These are phyloP conservation scores for Calonectria henricotiae DNA, from an alignment of 2,329 filamentous ascomycete species.

Conservation along the genomic window DNA sequence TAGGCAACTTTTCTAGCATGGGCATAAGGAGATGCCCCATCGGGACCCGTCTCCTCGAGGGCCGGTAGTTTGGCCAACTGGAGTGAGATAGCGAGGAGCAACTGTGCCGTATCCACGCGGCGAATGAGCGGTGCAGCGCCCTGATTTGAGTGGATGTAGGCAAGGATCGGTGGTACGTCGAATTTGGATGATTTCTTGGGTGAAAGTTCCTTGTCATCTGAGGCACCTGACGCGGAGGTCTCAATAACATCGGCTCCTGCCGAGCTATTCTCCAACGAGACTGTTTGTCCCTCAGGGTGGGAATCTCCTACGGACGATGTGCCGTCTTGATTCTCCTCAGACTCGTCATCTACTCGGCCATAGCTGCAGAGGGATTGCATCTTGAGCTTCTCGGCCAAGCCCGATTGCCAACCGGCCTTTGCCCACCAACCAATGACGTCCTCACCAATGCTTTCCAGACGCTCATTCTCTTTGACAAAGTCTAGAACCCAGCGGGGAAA, in stretches of 20 bases:
- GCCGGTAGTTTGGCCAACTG: conserved; percentile 89
- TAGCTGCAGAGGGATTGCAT: conserved; percentile 74
- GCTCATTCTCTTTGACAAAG: conserved; percentile 84
- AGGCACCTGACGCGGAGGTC: conserved; percentile 25
- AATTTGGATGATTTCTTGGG: conserved; percentile 45
- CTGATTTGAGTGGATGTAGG: conserved; percentile 82
- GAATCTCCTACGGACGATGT: conserved; percentile 50
- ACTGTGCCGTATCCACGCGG: conserved; percentile 88
- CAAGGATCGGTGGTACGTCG: conserved; percentile 80
- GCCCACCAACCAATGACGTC: conserved; percentile 97
- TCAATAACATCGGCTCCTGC: conserved; percentile 3
- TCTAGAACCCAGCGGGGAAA: conserved; percentile 94
- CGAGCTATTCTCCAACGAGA: conserved; percentile 24
- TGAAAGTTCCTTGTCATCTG: conserved; percentile 32
- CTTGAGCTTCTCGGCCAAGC: conserved; percentile 84
- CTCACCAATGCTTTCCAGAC: conserved; percentile 89
- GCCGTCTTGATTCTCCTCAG: conserved; percentile 55
- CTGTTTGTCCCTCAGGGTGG: conserved; percentile 44
- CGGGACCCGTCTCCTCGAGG: conserved; percentile 74
- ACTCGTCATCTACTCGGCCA: conserved; percentile 60
- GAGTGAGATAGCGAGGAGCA: conserved; percentile 87
- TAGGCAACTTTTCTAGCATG: conserved; percentile 87
- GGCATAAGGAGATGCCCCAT: conserved; percentile 79
- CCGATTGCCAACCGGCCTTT: conserved; percentile 91
- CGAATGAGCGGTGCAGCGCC: conserved; percentile 78